Conservation (phyloP, 352 stramenopile species). For the Peronospora tabacina region DNA sequence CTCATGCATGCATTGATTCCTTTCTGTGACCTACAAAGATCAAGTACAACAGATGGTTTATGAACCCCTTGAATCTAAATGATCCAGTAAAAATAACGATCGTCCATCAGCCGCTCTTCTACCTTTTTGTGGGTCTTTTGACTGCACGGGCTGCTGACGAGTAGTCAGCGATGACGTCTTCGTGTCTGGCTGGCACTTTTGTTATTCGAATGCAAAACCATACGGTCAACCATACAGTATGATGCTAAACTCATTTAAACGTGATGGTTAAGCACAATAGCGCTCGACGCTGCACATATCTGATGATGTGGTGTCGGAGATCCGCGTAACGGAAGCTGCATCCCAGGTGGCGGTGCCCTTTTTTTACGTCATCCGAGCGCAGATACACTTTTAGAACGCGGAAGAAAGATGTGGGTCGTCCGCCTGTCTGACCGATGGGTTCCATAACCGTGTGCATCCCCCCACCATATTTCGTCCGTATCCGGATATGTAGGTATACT, state of each 20-base stretch:
- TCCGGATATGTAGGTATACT: not conserved
- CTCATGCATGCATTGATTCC: conserved; percentile 9
- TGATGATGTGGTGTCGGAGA: too few relatives aligned
- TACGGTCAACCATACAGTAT: not conserved
- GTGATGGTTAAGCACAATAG: not conserved
- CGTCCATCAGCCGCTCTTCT: not conserved
- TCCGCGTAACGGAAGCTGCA: too few relatives aligned
- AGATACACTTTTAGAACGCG: conserved; percentile 9
- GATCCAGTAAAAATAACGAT: conserved; percentile 11
- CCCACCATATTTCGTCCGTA: not conserved
- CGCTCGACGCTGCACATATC: too few relatives aligned
- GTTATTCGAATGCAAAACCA: not conserved
- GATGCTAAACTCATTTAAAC: not conserved
- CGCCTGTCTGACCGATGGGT: not conserved
- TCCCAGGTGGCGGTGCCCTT: too few relatives aligned
- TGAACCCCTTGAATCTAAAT: not conserved
- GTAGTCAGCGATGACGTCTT: not conserved
- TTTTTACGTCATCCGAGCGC: not conserved
- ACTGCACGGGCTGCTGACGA: not conserved
- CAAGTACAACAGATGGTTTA: conserved; percentile 12
- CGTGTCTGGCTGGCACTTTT: not conserved
- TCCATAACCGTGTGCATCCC: too few relatives aligned
- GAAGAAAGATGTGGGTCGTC: not conserved
- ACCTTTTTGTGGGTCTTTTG: not conserved
- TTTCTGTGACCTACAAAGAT: conserved; percentile 3